A percentile compares a stretch with the other conserved stretches of the same genome.
Evolutionary conservation across 768 basidiomycete genomes (phyloP).

Genomic region (Strobilomyces echinocephalus): DNA sequence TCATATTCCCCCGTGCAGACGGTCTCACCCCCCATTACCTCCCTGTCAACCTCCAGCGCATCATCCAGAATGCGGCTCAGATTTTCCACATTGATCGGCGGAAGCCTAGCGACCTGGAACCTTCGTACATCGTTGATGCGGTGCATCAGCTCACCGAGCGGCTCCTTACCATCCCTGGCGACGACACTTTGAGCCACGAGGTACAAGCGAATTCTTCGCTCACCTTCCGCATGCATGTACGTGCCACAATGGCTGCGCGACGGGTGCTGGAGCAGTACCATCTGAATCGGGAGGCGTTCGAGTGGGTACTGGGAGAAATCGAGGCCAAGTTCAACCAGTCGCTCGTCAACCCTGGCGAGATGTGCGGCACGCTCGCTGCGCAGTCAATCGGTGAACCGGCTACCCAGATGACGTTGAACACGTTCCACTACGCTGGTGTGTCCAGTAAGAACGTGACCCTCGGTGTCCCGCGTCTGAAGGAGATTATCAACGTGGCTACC

Average conservation of each 20-base stretch:
- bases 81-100: conserved; percentile 96
- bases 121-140: conserved; percentile 77
- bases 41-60: conserved; percentile 92
- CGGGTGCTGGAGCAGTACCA: conserved; percentile 86
- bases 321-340: conserved; percentile 96
- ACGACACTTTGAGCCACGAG: conserved; percentile 66
- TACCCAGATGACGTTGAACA: conserved; percentile 99
- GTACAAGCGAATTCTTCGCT: conserved; percentile 87
- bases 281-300: conserved; percentile 88
- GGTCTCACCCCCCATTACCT: conserved; percentile 75
- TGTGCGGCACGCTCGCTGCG: conserved; percentile 97
- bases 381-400: conserved; percentile 99
- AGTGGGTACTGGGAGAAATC: conserved; percentile 94
- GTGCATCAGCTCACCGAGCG: conserved; percentile 72
- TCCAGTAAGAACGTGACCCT: conserved; percentile 99
- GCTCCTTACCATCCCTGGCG: conserved; percentile 83
- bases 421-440: conserved; percentile 99
- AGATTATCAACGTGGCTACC: conserved; percentile 98
- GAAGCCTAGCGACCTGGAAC: conserved; percentile 89
- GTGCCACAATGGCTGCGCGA: conserved; percentile 81
- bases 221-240: conserved; percentile 90
- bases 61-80: conserved; percentile 91
- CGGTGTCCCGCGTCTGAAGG: conserved; percentile 97
- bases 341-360: conserved; percentile 90
- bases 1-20: conserved; percentile 77